Conservation (phyloP, 176 grass and related monocot genomes). For the Otatea glauca region DNA sequence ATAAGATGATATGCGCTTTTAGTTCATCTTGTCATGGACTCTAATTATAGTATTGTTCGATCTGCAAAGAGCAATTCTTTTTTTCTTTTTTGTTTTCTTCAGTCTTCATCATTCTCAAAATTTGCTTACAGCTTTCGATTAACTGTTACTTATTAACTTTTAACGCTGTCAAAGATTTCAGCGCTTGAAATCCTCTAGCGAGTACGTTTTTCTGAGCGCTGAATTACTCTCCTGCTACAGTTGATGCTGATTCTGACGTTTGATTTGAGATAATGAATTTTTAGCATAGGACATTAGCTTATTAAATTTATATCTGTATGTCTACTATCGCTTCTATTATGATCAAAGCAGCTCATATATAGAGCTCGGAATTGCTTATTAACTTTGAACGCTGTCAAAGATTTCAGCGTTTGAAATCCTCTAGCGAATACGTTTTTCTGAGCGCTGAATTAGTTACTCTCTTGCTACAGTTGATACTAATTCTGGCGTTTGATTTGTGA, state of each 20-base stretch:
- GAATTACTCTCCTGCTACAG: too few species aligned
- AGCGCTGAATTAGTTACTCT: neutral
- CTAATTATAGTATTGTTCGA: neutral
- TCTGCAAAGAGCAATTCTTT: neutral
- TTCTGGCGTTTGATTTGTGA: conserved; percentile 3
- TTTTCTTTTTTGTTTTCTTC: neutral
- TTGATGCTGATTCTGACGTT: too few species aligned
- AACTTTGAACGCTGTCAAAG: neutral
- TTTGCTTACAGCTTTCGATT: neutral
- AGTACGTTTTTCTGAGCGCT: too few species aligned
- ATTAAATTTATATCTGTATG: too few species aligned
- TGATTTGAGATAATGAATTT: too few species aligned
- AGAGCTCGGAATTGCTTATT: conserved; percentile 3
- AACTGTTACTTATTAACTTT: neutral
- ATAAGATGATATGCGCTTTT: neutral
- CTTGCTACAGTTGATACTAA: too few species aligned
- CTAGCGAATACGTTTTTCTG: neutral
- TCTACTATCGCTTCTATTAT: neutral
- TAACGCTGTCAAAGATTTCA: too few species aligned
- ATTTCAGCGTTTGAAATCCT: conserved; percentile 13
- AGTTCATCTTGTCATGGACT: neutral
- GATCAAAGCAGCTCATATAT: neutral
- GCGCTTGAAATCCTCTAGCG: too few species aligned
- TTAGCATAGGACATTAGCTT: too few species aligned
- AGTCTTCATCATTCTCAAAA: neutral